Conservation (phyloP, 305 asterid genomes). For the Petunia hybrid region DNA sequence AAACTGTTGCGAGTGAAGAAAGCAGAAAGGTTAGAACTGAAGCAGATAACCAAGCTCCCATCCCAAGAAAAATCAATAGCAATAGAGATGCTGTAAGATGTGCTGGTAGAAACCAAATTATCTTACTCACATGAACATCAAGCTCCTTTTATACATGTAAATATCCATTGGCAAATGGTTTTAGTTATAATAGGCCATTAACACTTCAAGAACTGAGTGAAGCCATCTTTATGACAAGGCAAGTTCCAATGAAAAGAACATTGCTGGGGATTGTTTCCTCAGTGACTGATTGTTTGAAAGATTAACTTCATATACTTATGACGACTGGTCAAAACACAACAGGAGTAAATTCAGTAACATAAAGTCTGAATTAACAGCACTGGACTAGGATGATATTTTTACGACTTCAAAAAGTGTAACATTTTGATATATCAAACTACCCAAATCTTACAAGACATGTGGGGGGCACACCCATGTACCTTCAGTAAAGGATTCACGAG, state of each 20-base stretch:
- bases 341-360: too few relatives aligned
- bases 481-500: slow-evolving; percentile 33
- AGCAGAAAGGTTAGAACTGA: slow-evolving; percentile 19
- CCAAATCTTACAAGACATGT: neutral
- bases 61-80: neutral
- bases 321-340: too few relatives aligned
- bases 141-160: slow-evolving; percentile 9
- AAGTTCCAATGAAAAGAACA: too few relatives aligned
- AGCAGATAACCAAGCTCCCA: neutral
- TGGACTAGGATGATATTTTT: too few relatives aligned
- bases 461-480: slow-evolving; percentile 34
- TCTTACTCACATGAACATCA: slow-evolving; percentile 27
- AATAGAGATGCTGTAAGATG: neutral
- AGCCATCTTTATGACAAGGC: too few relatives aligned
- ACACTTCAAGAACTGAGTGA: too few relatives aligned
- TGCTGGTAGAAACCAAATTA: neutral
- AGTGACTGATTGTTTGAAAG: too few relatives aligned
- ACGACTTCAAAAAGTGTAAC: too few relatives aligned
- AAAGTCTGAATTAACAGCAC: too few relatives aligned
- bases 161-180: neutral
- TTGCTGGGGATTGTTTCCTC: too few relatives aligned
- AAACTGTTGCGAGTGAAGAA: neutral
- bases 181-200: neutral
- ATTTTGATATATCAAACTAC: neutral
- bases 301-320: too few relatives aligned